These are phyloP conservation scores for Petunia axillaris DNA, from an alignment of 257 asterid species.

Conservation along the genomic window DNA sequence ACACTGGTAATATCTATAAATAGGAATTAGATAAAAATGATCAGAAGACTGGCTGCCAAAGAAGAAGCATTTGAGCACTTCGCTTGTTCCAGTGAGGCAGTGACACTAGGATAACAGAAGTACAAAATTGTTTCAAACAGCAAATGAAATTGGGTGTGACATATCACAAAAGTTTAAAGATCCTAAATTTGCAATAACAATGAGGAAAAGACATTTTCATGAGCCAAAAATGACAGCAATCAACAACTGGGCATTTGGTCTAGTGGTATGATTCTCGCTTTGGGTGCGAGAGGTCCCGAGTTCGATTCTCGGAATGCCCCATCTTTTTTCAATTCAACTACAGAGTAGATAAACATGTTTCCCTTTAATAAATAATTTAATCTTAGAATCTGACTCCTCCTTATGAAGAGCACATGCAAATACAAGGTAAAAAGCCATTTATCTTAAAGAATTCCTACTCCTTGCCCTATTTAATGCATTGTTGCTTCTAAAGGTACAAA, in stretches of 20 bases:
- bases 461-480: background rate
- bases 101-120: background rate
- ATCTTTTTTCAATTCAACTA: background rate
- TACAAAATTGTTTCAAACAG: background rate
- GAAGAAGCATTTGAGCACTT: background rate
- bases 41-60: background rate
- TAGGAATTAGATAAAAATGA: background rate
- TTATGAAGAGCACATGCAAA: background rate
- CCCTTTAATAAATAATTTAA: background rate
- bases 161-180: background rate
- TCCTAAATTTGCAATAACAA: background rate
- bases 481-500: background rate
- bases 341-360: background rate
- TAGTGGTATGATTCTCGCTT: too few species aligned
- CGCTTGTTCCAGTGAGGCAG: background rate
- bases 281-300: constrained; percentile 30
- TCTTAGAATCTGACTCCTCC: constrained; percentile 1
- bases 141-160: too few species aligned
- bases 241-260: constrained; percentile 38
- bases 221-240: background rate
- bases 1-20: background rate
- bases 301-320: constrained; percentile 28
- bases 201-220: background rate
- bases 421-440: background rate
- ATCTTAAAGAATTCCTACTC: background rate